Base-by-base conservation (phyloP, 352 stramenopile species). In the Globisporangium cystogenes region DNA sequence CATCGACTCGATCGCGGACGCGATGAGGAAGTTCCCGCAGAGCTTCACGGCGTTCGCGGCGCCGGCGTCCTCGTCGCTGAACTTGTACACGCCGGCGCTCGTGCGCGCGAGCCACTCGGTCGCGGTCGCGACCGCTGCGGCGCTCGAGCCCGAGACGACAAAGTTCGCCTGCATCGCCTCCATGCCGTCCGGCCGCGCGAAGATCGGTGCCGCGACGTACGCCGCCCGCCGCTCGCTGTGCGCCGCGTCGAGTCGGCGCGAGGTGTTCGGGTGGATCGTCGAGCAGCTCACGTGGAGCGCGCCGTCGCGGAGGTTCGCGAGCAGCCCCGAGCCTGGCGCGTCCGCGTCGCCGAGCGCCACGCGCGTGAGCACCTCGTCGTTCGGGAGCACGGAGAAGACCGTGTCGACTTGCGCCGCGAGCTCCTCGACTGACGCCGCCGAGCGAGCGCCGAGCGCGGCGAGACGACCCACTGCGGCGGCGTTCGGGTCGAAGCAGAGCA, bases 1-100 rank as follows among this genome's bases (percentile, higher is more conserved):
- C 67, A 93, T 84, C 0, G 74, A 73, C 60, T 93, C 82, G 43
- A 93, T 93, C n/a, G 79, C 70, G 2, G 70, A 64, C 4, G 79
- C 82, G 15, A 93, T 92, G 18, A 93, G 55, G 49, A 92, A 93
- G 54, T 93, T 93, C 0, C 82, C 82, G 36, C 72, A 87, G 7
- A 93, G 65, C 58, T 93, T 93, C 10, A 89, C 79, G 1, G 74
- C 80, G 52, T 90, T 92, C 3, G 73, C 82, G 7, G 77, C 72
- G 5, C 82, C 82, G 16, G 78, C 59, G 51, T 83, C 70, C 35
- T 84, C 57, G 16, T 59, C 64, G 36, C 80, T 74, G 53, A 88
- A 86, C 29, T 67, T 49, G 27, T 69, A 74, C n/a, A 88, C 70
- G 0, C 66, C 55, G 11, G 60, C 53, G 42, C 57, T 79, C 16